Conservation (phyloP, 2,329 filamentous ascomycete species). For the Microdochium trichocladiopsis region DNA sequence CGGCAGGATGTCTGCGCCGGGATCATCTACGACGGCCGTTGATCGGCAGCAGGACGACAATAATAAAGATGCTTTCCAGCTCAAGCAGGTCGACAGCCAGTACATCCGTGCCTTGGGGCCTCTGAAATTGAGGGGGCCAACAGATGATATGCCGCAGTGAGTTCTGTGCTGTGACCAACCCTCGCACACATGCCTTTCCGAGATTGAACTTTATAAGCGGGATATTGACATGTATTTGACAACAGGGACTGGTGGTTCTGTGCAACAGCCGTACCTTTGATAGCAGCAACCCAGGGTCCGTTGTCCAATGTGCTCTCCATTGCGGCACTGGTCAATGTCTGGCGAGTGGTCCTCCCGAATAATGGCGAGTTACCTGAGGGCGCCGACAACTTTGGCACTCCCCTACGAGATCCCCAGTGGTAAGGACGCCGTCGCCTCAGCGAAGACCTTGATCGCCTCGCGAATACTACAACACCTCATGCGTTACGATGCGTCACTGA, state of each 20-base stretch:
- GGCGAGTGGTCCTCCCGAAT: constrained; percentile 45
- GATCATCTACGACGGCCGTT: background rate
- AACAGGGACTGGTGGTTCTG: constrained; percentile 33
- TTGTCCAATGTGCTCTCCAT: constrained; percentile 65
- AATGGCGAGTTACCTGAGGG: constrained; percentile 33
- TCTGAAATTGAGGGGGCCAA: constrained; percentile 20
- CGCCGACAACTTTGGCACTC: constrained; percentile 40
- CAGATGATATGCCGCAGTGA: constrained; percentile 19
- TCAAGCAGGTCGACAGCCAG: constrained; percentile 2
- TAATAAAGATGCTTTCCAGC: background rate
- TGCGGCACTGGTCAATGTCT: constrained; percentile 57
- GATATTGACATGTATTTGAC: too few relatives aligned
- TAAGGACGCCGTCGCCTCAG: constrained; percentile 26
- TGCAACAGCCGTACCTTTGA: constrained; percentile 41
- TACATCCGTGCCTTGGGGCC: constrained; percentile 11
- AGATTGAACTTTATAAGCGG: too few relatives aligned
- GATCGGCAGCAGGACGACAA: background rate
- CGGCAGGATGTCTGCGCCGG: background rate
- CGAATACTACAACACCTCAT: background rate
- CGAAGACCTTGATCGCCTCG: too few relatives aligned
- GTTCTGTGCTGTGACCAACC: background rate
- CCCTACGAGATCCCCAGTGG: constrained; percentile 55
- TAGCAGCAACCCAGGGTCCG: constrained; percentile 63
- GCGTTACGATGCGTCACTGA: background rate
- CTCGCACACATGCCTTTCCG: too few relatives aligned